phyloP scores from a whole-genome alignment of 352 stramenopile genomes.

The Globisporangium takayamanum region DNA sequence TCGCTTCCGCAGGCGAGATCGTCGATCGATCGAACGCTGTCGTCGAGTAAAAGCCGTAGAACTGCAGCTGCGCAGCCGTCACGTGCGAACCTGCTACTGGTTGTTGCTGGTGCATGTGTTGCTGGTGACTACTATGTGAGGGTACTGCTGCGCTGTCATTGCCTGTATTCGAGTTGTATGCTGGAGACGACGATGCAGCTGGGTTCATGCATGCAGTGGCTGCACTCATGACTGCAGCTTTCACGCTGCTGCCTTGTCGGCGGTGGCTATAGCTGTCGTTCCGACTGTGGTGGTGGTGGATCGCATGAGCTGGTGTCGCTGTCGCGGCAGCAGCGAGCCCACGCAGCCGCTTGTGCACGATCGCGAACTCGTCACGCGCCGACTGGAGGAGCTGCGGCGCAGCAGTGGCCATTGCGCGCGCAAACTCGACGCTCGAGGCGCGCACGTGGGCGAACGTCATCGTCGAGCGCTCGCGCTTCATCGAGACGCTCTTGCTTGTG shows the following conservation, averaged over 20 bases:
- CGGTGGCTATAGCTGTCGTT: not conserved
- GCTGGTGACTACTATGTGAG: not conserved
- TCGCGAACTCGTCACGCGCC: constrained; percentile 20
- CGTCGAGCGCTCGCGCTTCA: constrained; percentile 44
- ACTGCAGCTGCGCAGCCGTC: constrained; percentile 13
- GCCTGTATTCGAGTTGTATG: not conserved
- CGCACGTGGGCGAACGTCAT: constrained; percentile 19
- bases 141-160: constrained; percentile 1
- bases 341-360: constrained; percentile 42
- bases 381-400: constrained; percentile 9
- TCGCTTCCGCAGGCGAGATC: constrained; percentile 36
- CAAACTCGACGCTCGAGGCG: constrained; percentile 15
- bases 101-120: not conserved
- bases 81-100: not conserved
- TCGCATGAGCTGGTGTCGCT: not conserved
- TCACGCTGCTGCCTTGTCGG: constrained; percentile 3
- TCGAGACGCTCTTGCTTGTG: constrained; percentile 2
- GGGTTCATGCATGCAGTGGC: constrained; percentile 4
- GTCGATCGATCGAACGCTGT: constrained; percentile 30
- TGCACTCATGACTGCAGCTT: constrained; percentile 1
- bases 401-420: constrained; percentile 3
- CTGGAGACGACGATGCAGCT: not conserved
- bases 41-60: constrained; percentile 25
- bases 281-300: constrained; percentile 9
- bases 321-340: constrained; percentile 4